Evolutionary conservation across 768 basidiomycete genomes (phyloP).

Genomic region (Inosperma sp.): DNA sequence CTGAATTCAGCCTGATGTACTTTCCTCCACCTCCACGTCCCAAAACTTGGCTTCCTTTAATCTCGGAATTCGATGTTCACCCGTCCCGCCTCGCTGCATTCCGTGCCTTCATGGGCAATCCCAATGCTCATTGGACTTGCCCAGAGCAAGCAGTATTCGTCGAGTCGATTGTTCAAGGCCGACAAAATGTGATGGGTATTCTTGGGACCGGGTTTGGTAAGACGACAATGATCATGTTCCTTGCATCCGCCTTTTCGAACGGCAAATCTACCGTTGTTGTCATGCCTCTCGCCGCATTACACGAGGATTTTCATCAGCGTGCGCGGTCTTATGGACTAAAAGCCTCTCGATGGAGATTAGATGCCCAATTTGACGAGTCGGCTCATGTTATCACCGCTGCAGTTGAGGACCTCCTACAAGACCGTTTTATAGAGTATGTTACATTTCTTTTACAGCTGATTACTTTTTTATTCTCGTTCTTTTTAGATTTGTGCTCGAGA

Average conservation of each 20-base stretch:
- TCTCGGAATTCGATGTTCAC: conserved; percentile 1
- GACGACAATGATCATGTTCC: conserved; percentile 10
- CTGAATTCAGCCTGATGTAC: neutral
- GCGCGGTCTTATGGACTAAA: neutral
- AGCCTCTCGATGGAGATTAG: neutral
- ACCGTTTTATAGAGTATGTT: conserved; percentile 4
- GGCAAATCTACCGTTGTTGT: conserved; percentile 8
- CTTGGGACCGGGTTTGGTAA: conserved; percentile 16
- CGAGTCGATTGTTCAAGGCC: conserved; percentile 3
- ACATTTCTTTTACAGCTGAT: neutral
- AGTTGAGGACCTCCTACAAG: conserved; percentile 6
- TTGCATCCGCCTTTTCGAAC: neutral
- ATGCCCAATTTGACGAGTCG: neutral
- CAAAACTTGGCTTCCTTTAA: neutral
- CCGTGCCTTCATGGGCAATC: conserved; percentile 2
- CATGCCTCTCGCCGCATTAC: conserved; percentile 11
- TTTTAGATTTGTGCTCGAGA: neutral
- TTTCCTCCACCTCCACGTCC: conserved; percentile 6
- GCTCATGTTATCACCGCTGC: conserved; percentile 7
- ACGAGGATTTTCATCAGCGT: conserved; percentile 10
- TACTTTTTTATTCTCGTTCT: neutral
- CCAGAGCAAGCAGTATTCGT: conserved; percentile 14
- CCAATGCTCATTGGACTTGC: conserved; percentile 8
- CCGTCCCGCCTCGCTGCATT: conserved; percentile 6
- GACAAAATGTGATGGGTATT: conserved; percentile 11